A percentile compares a stretch with the other conserved stretches of the same genome.
Evolutionary conservation across 164 flowering plant species (phyloP).

Genomic region (Vitis rupestris): DNA sequence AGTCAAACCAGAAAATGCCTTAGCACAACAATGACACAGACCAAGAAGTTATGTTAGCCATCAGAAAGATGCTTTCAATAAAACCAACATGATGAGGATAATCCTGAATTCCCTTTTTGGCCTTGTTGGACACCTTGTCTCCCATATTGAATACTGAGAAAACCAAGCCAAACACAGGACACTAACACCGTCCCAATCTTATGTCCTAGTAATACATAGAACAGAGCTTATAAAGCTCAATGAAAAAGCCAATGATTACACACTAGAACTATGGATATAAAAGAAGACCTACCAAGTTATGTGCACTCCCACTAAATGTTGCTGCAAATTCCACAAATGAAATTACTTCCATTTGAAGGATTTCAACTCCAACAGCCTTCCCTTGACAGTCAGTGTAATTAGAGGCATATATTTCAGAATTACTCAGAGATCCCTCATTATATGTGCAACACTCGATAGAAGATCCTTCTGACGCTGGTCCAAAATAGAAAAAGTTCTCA

Average conservation of each 20-base stretch:
- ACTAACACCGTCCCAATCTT: neutral
- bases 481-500: constrained; percentile 82
- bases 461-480: constrained; percentile 43
- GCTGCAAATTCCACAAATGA: constrained; percentile 87
- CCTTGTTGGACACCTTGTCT: neutral
- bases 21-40: neutral
- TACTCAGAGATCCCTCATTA: constrained; percentile 14
- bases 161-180: no score
- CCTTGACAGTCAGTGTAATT: constrained; percentile 15
- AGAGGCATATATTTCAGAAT: constrained; percentile 17
- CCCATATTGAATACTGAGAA: neutral
- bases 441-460: constrained; percentile 26
- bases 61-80: no score
- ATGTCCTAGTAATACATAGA: neutral
- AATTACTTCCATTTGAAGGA: constrained; percentile 72
- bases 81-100: no score
- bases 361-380: constrained; percentile 38
- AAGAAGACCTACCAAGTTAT: constrained; percentile 65
- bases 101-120: no score
- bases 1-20: neutral
- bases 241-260: neutral
- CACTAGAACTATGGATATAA: neutral
- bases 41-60: neutral
- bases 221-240: neutral
- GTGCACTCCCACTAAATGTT: constrained; percentile 57